Conservation (phyloP, 805 yeast species). For the Sugiyamaella lignohabitans region DNA sequence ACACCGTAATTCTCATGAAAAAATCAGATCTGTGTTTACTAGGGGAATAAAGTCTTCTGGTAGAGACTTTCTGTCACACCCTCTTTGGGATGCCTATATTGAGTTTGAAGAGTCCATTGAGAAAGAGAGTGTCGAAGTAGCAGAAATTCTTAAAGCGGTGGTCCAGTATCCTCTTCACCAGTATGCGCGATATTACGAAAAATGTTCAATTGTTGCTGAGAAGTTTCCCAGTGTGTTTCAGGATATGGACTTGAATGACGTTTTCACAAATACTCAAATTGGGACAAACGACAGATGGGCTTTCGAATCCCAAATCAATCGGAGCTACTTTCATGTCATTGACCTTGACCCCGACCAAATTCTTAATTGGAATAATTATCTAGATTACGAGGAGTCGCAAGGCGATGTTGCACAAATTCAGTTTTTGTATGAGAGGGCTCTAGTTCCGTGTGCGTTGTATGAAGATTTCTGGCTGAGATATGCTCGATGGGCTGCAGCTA, state of each 20-base stretch:
- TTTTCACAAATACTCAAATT: slow-evolving; percentile 43
- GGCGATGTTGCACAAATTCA: slow-evolving; percentile 30
- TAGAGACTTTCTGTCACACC: slow-evolving; percentile 64
- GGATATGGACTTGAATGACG: slow-evolving; percentile 17
- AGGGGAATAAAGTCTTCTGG: slow-evolving; percentile 53
- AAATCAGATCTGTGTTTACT: slow-evolving; percentile 32
- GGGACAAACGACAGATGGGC: slow-evolving; percentile 63
- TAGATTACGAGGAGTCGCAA: slow-evolving; percentile 45
- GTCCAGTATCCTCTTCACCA: slow-evolving; percentile 68
- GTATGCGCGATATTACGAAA: slow-evolving; percentile 69
- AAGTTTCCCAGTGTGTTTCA: slow-evolving; percentile 13
- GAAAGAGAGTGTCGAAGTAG: slow-evolving; percentile 36
- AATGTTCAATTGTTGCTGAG: slow-evolving; percentile 17
- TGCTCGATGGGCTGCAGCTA: slow-evolving; percentile 42
- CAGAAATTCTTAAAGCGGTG: slow-evolving; percentile 32
- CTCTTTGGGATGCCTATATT: slow-evolving; percentile 75
- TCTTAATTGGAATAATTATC: slow-evolving; percentile 56
- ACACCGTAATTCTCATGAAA: slow-evolving; percentile 9
- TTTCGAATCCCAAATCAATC: slow-evolving; percentile 60
- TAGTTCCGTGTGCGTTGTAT: slow-evolving; percentile 48
- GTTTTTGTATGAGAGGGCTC: slow-evolving; percentile 61
- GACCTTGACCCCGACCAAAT: slow-evolving; percentile 42
- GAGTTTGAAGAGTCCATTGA: slow-evolving; percentile 46
- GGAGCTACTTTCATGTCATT: slow-evolving; percentile 50
- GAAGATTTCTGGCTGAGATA: slow-evolving; percentile 68